Conservation (phyloP, 1,284 basidiomycete species). For the Boletellus sp. region DNA sequence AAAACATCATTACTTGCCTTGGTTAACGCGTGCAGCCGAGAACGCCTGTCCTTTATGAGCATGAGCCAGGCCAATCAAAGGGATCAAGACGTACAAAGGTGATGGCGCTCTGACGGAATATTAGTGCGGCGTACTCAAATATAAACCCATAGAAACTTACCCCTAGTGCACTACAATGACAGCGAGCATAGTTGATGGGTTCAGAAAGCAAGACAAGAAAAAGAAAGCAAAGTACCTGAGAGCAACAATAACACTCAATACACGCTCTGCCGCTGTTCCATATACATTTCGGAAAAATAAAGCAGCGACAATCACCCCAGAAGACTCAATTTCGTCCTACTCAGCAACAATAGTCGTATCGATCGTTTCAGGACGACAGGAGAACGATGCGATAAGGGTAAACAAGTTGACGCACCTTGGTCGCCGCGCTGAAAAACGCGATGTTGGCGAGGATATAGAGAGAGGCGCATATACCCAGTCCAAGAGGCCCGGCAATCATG, state of each 20-base stretch:
- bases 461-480: slow-evolving; percentile 42
- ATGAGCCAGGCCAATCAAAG: background rate
- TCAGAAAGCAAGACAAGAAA: background rate
- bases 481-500: slow-evolving; percentile 52
- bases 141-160: slow-evolving; percentile 13
- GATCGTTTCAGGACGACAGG: background rate
- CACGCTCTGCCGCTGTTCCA: slow-evolving; percentile 43
- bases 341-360: background rate
- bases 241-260: slow-evolving; percentile 50
- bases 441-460: slow-evolving; percentile 53
- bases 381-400: background rate
- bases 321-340: slow-evolving; percentile 42
- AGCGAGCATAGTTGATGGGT: background rate
- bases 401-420: slow-evolving; percentile 11
- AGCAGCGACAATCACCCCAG: slow-evolving; percentile 49
- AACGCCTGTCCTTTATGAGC: slow-evolving; percentile 36
- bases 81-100: slow-evolving; percentile 23
- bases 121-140: slow-evolving; percentile 3
- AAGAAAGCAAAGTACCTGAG: slow-evolving; percentile 36
- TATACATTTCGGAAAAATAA: slow-evolving; percentile 56
- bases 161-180: slow-evolving; percentile 22
- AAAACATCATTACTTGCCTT: slow-evolving; percentile 28
- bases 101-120: slow-evolving; percentile 32
- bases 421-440: slow-evolving; percentile 45
- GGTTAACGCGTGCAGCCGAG: slow-evolving; percentile 43